Percentiles rank a stretch among this genome's conserved stretches.
phyloP scores from a whole-genome alignment of 805 yeast genomes.

The Lachancea dasiensis region DNA sequence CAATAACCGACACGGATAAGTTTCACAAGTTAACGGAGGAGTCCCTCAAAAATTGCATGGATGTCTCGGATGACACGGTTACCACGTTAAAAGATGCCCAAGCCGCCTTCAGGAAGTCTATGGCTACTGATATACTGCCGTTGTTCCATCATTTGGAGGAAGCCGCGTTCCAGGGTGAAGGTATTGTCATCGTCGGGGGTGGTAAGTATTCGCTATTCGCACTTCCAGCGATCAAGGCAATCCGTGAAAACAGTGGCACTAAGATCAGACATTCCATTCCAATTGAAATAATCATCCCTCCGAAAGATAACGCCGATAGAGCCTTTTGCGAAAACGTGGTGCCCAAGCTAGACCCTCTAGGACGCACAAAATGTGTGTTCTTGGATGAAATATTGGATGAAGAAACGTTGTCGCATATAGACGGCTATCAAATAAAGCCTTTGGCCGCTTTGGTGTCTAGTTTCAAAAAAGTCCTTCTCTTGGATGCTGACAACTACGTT shows the following conservation, averaged over 20 bases:
- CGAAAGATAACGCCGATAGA: conserved; percentile 47
- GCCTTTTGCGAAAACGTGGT: conserved; percentile 57
- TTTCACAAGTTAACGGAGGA: conserved; percentile 20
- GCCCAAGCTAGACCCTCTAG: conserved; percentile 44
- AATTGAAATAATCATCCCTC: conserved; percentile 71
- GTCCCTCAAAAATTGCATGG: conserved; percentile 22
- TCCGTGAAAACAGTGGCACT: conserved; percentile 40
- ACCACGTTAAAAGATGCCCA: conserved; percentile 19
- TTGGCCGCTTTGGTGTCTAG: conserved; percentile 66
- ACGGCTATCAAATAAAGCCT: conserved; percentile 63
- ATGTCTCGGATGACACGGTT: conserved; percentile 16
- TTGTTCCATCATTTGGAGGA: conserved; percentile 7
- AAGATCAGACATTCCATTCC: conserved; percentile 50
- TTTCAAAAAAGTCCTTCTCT: conserved; percentile 61
- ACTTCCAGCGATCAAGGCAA: conserved; percentile 53
- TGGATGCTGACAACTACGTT: conserved; percentile 77
- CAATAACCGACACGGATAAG: conserved; percentile 16
- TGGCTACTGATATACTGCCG: conserved; percentile 17
- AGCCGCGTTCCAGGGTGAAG: conserved; percentile 35
- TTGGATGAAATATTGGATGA: conserved; percentile 50
- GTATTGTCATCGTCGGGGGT: conserved; percentile 66
- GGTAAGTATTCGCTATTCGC: conserved; percentile 72
- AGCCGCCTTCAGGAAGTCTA: conserved; percentile 14
- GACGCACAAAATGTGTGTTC: conserved; percentile 47
- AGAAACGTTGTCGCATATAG: conserved; percentile 42